Percentiles rank a stretch among this genome's conserved stretches.
These are phyloP conservation scores for Diaporthe velutina DNA, from an alignment of 2,329 filamentous ascomycete species.

Conservation along the genomic window DNA sequence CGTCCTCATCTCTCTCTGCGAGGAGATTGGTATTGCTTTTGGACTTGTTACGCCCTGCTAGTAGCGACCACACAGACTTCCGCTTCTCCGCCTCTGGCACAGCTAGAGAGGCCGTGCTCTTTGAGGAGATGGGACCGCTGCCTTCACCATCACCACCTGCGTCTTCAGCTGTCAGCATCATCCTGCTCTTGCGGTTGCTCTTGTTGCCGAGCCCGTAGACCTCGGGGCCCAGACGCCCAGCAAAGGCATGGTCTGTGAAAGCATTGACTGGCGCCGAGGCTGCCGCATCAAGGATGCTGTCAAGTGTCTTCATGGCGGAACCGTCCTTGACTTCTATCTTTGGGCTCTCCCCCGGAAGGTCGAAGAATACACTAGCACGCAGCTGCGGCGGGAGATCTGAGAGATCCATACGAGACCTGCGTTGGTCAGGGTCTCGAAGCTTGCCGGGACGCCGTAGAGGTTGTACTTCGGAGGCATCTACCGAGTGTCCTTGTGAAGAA, in stretches of 20 bases:
- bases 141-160: neutral
- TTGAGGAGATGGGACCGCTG: constrained; percentile 44
- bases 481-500: constrained; percentile 40
- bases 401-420: constrained; percentile 55
- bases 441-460: constrained; percentile 47
- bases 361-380: constrained; percentile 92
- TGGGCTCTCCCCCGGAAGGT: constrained; percentile 69
- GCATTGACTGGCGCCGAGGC: constrained; percentile 88
- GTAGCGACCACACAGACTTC: constrained; percentile 41
- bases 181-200: constrained; percentile 52
- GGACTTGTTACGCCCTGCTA: constrained; percentile 42
- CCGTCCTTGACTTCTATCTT: constrained; percentile 75
- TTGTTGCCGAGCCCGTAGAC: constrained; percentile 76
- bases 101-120: constrained; percentile 41
- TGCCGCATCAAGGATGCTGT: constrained; percentile 92
- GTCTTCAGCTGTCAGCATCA: constrained; percentile 20
- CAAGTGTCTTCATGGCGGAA: constrained; percentile 89
- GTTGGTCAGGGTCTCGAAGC: constrained; percentile 50
- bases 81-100: constrained; percentile 40
- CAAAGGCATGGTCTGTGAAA: constrained; percentile 90
- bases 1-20: constrained; percentile 38
- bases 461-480: constrained; percentile 37
- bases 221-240: constrained; percentile 80
- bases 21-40: constrained; percentile 40
- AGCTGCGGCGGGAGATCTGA: constrained; percentile 82